Evolutionary conservation across 2,329 filamentous ascomycete genomes (phyloP).

Genomic region (Colletotrichum orchidophilum): DNA sequence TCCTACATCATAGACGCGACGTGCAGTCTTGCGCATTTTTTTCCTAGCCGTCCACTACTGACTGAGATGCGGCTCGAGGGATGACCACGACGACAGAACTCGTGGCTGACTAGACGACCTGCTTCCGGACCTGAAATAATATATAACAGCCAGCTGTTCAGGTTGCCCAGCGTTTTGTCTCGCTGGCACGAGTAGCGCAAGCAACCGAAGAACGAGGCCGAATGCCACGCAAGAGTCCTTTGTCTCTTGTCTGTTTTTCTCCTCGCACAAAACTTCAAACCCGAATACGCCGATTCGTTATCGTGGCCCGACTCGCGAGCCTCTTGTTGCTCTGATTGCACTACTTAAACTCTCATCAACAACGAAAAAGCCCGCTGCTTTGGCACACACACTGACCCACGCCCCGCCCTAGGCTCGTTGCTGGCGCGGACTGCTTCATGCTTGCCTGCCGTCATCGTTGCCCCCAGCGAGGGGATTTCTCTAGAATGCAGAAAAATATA

Average conservation of each 20-base stretch:
- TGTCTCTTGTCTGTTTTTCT: not conserved
- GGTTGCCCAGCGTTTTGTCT: not conserved
- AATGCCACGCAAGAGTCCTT: not conserved
- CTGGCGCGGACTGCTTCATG: not conserved
- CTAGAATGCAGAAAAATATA: not conserved
- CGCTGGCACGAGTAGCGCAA: not conserved
- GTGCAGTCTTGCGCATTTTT: not conserved
- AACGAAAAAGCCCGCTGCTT: not conserved
- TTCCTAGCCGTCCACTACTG: not conserved
- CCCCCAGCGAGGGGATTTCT: not conserved
- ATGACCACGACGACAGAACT: not conserved
- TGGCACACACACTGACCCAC: not conserved
- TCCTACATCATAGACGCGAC: not conserved
- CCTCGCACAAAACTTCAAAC: not conserved
- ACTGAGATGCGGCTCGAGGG: not conserved
- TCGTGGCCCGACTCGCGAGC: not conserved
- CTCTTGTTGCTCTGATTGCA: not conserved
- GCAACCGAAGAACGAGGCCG: not conserved
- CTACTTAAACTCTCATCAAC: not conserved
- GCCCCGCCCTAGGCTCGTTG: not conserved
- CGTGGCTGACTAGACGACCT: not conserved
- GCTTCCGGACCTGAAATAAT: not conserved
- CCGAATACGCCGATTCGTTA: not conserved
- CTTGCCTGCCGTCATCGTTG: not conserved
- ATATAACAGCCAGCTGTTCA: not conserved